Conservation (phyloP, 768 basidiomycete species). For the Lentinus brumalis region DNA sequence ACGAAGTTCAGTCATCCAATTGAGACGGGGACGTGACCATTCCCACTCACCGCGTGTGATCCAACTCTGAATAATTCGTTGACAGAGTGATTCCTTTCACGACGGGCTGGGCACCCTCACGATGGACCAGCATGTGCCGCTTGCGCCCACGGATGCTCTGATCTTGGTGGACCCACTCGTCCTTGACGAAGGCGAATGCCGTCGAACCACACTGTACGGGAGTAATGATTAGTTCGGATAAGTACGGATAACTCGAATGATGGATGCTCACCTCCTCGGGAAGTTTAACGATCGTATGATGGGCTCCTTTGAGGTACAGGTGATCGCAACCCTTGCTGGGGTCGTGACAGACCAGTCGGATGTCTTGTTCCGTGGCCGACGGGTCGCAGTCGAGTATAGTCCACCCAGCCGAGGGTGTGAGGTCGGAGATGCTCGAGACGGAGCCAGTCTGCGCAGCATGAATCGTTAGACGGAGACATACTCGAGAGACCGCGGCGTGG, state of each 20-base stretch:
- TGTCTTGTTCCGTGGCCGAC: conserved; percentile 43
- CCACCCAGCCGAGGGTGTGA: conserved; percentile 53
- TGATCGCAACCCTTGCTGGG: conserved; percentile 39
- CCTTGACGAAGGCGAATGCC: conserved; percentile 39
- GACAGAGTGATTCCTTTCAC: conserved; percentile 34
- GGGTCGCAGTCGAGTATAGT: conserved; percentile 48
- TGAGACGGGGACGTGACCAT: no score
- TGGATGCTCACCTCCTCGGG: conserved; percentile 30
- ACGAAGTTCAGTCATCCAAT: no score
- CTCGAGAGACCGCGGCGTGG: not conserved
- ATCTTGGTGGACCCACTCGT: conserved; percentile 43
- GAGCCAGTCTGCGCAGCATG: conserved; percentile 14
- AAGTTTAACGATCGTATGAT: conserved; percentile 52
- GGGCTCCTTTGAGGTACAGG: conserved; percentile 41
- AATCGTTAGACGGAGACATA: no score
- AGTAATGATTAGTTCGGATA: no score
- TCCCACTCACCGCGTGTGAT: no score
- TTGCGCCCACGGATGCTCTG: conserved; percentile 43
- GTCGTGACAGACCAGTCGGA: conserved; percentile 49
- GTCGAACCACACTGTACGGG: conserved; percentile 25
- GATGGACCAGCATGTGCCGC: conserved; percentile 32
- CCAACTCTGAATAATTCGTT: not conserved
- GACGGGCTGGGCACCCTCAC: conserved; percentile 40
- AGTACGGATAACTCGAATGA: not conserved
- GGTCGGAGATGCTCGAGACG: conserved; percentile 35